These are phyloP conservation scores for Penstemon newberryi DNA, from an alignment of 257 asterid species.

Conservation along the genomic window DNA sequence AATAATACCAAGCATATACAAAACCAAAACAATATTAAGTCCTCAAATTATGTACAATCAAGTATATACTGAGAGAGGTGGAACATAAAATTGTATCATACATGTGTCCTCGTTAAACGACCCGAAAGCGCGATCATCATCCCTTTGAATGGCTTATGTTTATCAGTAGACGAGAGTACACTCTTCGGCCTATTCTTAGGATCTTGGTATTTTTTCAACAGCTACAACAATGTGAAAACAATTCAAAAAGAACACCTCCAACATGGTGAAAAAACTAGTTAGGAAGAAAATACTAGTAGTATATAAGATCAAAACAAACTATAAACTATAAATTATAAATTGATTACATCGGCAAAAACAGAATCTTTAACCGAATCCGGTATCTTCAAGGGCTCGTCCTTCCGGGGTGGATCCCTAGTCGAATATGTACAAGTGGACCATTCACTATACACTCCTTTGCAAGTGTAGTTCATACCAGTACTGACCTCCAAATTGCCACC, in stretches of 20 bases:
- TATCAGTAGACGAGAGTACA: constrained; percentile 29
- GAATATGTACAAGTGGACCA: constrained; percentile 73
- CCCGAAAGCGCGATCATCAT: constrained; percentile 72
- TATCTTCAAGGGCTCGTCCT: constrained; percentile 35
- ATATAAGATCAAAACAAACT: neutral
- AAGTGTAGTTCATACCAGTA: constrained; percentile 36
- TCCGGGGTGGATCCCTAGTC: constrained; percentile 64
- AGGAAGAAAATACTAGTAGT: neutral
- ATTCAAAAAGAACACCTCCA: neutral
- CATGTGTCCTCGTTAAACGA: constrained; percentile 71
- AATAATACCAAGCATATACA: neutral
- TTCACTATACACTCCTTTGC: constrained; percentile 61
- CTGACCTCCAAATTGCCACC: constrained; percentile 37
- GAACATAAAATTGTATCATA: constrained; percentile 20
- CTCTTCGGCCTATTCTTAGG: constrained; percentile 36
- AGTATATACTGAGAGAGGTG: too few relatives aligned
- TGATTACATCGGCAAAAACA: constrained; percentile 46
- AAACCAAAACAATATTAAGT: too few relatives aligned
- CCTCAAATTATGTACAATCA: too few relatives aligned
- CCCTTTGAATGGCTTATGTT: constrained; percentile 68
- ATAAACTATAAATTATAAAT: neutral
- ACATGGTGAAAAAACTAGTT: too few relatives aligned
- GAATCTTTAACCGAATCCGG: constrained; percentile 62
- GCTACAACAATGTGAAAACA: constrained; percentile 32
- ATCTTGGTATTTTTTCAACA: constrained; percentile 49